phyloP scores from a whole-genome alignment of 2,329 filamentous ascomycete species.

The Juglanconis sp. region DNA sequence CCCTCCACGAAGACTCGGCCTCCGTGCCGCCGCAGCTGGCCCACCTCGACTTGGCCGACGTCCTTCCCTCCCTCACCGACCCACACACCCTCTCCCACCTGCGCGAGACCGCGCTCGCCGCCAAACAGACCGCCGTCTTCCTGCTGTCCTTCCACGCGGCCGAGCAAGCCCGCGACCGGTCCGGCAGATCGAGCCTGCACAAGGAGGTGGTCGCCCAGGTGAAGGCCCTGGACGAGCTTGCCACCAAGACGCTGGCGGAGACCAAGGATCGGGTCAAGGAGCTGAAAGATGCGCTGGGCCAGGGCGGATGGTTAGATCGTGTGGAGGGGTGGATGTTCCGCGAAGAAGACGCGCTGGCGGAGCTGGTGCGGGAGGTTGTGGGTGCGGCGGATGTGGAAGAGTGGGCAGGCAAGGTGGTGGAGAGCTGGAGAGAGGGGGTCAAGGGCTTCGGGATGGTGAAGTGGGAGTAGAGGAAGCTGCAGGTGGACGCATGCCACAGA shows the following conservation, averaged over 20 bases:
- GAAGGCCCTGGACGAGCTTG: slow-evolving; percentile 27
- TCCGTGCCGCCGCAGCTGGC: neutral
- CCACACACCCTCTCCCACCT: slow-evolving; percentile 35
- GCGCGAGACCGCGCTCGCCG: slow-evolving; percentile 33
- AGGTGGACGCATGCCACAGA: neutral
- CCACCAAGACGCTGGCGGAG: slow-evolving; percentile 23
- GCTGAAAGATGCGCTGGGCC: slow-evolving; percentile 28
- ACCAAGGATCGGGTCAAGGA: slow-evolving; percentile 31
- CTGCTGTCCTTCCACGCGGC: slow-evolving; percentile 29
- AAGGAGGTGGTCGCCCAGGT: slow-evolving; percentile 32
- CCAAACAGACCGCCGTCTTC: slow-evolving; percentile 30
- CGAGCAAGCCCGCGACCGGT: slow-evolving; percentile 30
- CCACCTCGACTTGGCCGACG: slow-evolving; percentile 8
- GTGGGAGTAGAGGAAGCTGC: slow-evolving; percentile 26
- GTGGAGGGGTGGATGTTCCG: slow-evolving; percentile 32
- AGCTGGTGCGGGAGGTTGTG: slow-evolving; percentile 26
- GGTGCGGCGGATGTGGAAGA: slow-evolving; percentile 28
- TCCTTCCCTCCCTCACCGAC: slow-evolving; percentile 28
- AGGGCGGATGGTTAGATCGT: slow-evolving; percentile 36
- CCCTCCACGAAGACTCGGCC: neutral
- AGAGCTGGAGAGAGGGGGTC: slow-evolving; percentile 37
- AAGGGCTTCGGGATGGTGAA: slow-evolving; percentile 35
- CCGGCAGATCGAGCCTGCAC: slow-evolving; percentile 29
- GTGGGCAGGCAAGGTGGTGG: slow-evolving; percentile 33
- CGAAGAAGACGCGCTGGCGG: slow-evolving; percentile 20